Conservation (phyloP, 208 protist species). For the Acanthamoeba royreba region DNA sequence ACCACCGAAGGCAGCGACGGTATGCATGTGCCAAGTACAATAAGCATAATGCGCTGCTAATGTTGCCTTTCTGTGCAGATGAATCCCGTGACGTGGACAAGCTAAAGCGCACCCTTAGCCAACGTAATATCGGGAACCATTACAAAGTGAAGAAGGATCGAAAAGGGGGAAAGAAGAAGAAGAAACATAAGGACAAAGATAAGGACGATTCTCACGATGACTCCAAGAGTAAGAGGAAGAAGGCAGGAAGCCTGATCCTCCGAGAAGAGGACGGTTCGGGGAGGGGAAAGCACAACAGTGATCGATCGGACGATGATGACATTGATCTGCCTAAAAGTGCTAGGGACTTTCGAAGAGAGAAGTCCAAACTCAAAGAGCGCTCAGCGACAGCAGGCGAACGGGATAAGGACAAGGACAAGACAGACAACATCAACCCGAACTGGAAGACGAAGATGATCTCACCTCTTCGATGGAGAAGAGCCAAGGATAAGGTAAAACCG, state of each 20-base stretch:
- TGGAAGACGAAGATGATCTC: not conserved
- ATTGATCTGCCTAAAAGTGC: too few species aligned
- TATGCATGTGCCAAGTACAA: not conserved
- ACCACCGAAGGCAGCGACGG: too few species aligned
- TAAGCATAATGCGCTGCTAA: not conserved
- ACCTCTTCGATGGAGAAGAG: not conserved
- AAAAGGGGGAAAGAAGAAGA: not conserved
- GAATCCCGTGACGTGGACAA: not conserved
- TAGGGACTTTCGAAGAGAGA: too few species aligned
- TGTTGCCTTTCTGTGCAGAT: not conserved
- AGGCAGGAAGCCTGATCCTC: too few species aligned
- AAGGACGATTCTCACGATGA: too few species aligned
- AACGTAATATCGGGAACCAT: not conserved
- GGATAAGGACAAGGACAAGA: not conserved
- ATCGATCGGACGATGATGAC: not conserved
- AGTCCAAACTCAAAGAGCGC: too few species aligned
- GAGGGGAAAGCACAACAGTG: too few species aligned
- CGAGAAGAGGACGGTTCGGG: too few species aligned
- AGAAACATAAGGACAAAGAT: not conserved
- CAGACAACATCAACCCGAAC: not conserved
- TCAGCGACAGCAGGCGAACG: too few species aligned
- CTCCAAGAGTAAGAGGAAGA: too few species aligned
- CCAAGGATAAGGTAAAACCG: conserved; percentile 4
- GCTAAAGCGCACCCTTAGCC: not conserved
- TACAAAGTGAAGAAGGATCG: not conserved